A percentile compares a stretch with the other conserved stretches of the same genome.
Evolutionary conservation across 257 asterid species (phyloP).

Genomic region (Avicennia marina): DNA sequence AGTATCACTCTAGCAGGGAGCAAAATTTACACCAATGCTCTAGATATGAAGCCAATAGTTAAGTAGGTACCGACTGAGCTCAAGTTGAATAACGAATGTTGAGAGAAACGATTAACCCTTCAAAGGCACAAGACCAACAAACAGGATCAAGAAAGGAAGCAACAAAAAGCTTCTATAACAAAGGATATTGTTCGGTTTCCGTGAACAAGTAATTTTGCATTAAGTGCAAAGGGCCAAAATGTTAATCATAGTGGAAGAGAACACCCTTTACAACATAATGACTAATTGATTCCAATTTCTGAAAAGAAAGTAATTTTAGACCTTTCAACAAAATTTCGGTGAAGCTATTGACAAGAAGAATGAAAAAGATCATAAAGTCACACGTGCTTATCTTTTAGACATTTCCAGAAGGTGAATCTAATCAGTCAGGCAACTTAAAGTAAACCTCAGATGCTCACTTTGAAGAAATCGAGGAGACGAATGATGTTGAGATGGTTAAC

Average conservation of each 20-base stretch:
- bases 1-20: not conserved
- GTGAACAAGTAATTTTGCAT: not conserved
- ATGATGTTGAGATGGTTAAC: slow-evolving; percentile 56
- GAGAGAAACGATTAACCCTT: not conserved
- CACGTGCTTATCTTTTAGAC: not conserved
- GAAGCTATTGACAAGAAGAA: not conserved
- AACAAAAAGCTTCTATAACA: not conserved
- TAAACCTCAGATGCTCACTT: slow-evolving; percentile 24
- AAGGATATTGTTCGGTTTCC: not conserved
- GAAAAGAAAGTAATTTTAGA: not conserved
- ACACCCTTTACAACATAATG: not conserved
- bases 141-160: not conserved
- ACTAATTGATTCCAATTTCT: not conserved
- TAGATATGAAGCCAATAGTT: not conserved
- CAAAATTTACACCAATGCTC: not conserved
- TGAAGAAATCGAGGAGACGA: slow-evolving; percentile 40
- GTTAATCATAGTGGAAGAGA: not conserved
- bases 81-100: not conserved
- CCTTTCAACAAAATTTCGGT: not conserved
- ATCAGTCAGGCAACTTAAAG: not conserved
- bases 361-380: not conserved
- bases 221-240: not conserved
- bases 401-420: not conserved
- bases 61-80: not conserved
- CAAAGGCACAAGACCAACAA: not conserved